Percentiles rank a stretch among this genome's conserved stretches.
These are phyloP conservation scores for Hypoxylon cercidicola DNA, from an alignment of 495 filamentous ascomycete genomes.

Conservation along the genomic window DNA sequence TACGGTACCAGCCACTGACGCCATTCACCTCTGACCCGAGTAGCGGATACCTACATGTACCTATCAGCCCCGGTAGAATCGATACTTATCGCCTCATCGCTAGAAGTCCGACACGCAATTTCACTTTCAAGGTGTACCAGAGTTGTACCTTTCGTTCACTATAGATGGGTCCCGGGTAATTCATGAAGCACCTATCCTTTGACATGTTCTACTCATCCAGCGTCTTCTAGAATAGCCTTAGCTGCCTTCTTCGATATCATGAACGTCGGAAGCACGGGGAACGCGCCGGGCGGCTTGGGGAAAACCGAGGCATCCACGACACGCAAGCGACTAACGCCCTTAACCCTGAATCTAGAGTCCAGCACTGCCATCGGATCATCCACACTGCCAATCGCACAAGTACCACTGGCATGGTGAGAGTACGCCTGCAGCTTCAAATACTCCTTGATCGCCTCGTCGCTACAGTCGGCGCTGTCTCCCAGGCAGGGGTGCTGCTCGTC, in stretches of 20 bases:
- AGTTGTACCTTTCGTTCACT: not conserved
- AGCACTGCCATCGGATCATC: constrained; percentile 61
- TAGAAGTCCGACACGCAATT: no score
- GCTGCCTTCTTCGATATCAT: constrained; percentile 69
- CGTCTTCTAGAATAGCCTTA: constrained; percentile 60
- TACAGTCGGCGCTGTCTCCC: constrained; percentile 37
- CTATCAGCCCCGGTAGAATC: no score
- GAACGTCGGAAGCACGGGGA: constrained; percentile 69
- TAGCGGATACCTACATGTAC: no score
- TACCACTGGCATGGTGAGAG: constrained; percentile 63
- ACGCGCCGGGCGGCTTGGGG: constrained; percentile 64
- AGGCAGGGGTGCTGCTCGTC: constrained; percentile 47
- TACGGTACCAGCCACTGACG: no score
- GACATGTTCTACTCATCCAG: not conserved
- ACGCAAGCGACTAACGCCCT: constrained; percentile 61
- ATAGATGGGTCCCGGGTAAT: no score
- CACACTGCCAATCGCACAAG: constrained; percentile 63
- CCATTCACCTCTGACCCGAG: no score
- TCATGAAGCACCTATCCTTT: no score
- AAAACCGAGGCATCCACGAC: constrained; percentile 69
- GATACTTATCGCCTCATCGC: no score
- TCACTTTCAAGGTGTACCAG: no score
- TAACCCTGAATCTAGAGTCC: constrained; percentile 62
- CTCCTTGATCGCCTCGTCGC: constrained; percentile 48
- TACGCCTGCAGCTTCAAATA: constrained; percentile 53